Conservation (phyloP, 2,329 filamentous ascomycete species). For the Apiospora pterosperma region DNA sequence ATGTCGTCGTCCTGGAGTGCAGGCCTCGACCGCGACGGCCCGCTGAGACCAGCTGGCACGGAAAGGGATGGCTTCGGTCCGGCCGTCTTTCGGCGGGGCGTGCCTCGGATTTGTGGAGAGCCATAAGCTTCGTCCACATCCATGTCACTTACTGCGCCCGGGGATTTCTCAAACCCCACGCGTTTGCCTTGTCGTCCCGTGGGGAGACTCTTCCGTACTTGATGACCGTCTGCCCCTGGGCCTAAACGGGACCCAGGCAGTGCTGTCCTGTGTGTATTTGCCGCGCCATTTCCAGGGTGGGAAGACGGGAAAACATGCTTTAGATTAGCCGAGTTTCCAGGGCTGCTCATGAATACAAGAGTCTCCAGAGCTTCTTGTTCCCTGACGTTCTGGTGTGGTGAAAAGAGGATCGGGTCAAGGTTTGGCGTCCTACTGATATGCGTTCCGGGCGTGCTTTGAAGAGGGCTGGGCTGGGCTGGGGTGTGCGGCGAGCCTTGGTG, state of each 20-base stretch:
- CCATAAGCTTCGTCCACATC: slow-evolving; percentile 38
- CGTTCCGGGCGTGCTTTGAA: slow-evolving; percentile 33
- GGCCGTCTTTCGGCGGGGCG: slow-evolving; percentile 41
- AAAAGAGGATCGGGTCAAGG: slow-evolving; percentile 57
- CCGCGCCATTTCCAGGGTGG: slow-evolving; percentile 21
- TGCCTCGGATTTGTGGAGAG: slow-evolving; percentile 34
- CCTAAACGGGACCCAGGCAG: slow-evolving; percentile 40
- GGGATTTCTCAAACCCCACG: slow-evolving; percentile 46
- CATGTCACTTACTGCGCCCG: slow-evolving; percentile 42
- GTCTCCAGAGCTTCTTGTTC: slow-evolving; percentile 82
- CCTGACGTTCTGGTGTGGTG: slow-evolving; percentile 65
- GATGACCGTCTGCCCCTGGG: slow-evolving; percentile 20
- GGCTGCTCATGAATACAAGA: slow-evolving; percentile 77
- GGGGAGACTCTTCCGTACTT: slow-evolving; percentile 50
- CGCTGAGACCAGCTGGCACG: slow-evolving; percentile 46
- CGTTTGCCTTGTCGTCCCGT: slow-evolving; percentile 42
- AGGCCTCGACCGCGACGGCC: slow-evolving; percentile 34
- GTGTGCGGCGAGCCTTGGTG: slow-evolving; percentile 43
- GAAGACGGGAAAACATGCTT: slow-evolving; percentile 50
- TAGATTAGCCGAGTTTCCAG: slow-evolving; percentile 65
- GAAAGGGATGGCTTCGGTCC: slow-evolving; percentile 38
- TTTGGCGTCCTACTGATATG: slow-evolving; percentile 32
- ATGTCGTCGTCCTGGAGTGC: slow-evolving; percentile 52
- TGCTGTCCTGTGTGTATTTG: slow-evolving; percentile 30
- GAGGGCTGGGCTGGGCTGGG: slow-evolving; percentile 36